Percentiles rank a stretch among this genome's conserved stretches.
phyloP scores from a whole-genome alignment of 495 filamentous ascomycete species.

The Lasiosphaeria miniovina region DNA sequence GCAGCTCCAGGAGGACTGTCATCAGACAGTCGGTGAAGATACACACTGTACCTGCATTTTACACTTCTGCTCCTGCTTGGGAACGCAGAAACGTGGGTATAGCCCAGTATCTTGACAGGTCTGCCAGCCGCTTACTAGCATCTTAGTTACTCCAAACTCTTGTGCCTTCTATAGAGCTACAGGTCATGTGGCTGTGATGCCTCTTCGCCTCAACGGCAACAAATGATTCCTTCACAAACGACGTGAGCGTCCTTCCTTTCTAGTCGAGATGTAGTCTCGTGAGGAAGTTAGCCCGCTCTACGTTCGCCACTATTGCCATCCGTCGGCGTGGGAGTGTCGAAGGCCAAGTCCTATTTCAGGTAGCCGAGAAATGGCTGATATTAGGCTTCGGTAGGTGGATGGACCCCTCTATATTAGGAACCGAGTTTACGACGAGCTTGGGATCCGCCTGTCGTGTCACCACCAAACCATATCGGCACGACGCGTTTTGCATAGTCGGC shows the following conservation, averaged over 20 bases:
- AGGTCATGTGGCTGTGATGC: conserved; percentile 15
- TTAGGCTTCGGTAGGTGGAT: conserved; percentile 17
- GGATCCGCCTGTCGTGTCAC: conserved; percentile 13
- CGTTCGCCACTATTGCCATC: conserved; percentile 14
- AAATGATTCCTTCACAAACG: conserved; percentile 4
- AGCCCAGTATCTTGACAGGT: background rate
- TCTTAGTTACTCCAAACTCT: background rate
- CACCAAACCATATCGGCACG: background rate
- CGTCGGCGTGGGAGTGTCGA: conserved; percentile 3
- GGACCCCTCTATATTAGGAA: conserved; percentile 16
- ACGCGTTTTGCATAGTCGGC: background rate
- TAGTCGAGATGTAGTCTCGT: conserved; percentile 17
- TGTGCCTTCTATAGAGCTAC: background rate
- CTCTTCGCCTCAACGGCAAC: conserved; percentile 8
- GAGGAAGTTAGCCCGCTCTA: conserved; percentile 14
- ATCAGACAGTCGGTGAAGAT: background rate
- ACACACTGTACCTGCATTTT: conserved; percentile 6
- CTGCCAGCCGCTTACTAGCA: background rate
- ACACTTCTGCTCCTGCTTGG: background rate
- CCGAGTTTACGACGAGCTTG: conserved; percentile 13
- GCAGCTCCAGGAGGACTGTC: too few species aligned
- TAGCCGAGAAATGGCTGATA: conserved; percentile 27
- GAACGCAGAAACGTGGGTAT: background rate
- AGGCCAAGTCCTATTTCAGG: conserved; percentile 26
- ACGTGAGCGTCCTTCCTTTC: conserved; percentile 16